Conservation (phyloP, 345 rosid genomes). For the Gossypium bickii region DNA sequence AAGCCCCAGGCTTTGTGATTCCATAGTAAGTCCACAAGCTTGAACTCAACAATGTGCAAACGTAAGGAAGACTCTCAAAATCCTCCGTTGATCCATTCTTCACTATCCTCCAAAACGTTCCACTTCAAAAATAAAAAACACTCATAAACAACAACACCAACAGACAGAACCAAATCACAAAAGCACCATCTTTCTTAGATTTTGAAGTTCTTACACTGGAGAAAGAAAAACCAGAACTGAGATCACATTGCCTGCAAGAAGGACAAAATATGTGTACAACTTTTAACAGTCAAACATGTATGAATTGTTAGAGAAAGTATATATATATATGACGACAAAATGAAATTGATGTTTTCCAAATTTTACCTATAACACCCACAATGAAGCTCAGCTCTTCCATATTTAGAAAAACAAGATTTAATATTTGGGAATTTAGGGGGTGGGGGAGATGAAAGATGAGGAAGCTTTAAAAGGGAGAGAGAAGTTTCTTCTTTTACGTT, state of each 20-base stretch:
- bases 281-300: no score
- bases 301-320: no score
- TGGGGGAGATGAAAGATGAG: background rate
- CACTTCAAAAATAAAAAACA: constrained; percentile 16
- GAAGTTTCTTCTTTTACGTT: no score
- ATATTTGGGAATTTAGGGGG: background rate
- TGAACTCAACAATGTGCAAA: constrained; percentile 57
- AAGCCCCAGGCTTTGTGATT: constrained; percentile 54
- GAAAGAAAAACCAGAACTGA: constrained; percentile 74
- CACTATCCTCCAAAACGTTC: constrained; percentile 51
- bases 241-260: constrained; percentile 59
- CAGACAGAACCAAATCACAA: background rate
- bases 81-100: constrained; percentile 56
- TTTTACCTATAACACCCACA: constrained; percentile 59
- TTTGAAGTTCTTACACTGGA: constrained; percentile 41
- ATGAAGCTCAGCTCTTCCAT: constrained; percentile 45
- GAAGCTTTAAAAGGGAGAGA: background rate
- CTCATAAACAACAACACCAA: no score
- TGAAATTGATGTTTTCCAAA: background rate
- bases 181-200: background rate
- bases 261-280: background rate
- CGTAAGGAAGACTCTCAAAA: constrained; percentile 64
- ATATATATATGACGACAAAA: background rate
- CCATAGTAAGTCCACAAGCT: constrained; percentile 88
- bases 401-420: background rate